These are phyloP conservation scores for Vanrija pseudolonga DNA, from an alignment of 1,284 basidiomycete species.

Conservation along the genomic window DNA sequence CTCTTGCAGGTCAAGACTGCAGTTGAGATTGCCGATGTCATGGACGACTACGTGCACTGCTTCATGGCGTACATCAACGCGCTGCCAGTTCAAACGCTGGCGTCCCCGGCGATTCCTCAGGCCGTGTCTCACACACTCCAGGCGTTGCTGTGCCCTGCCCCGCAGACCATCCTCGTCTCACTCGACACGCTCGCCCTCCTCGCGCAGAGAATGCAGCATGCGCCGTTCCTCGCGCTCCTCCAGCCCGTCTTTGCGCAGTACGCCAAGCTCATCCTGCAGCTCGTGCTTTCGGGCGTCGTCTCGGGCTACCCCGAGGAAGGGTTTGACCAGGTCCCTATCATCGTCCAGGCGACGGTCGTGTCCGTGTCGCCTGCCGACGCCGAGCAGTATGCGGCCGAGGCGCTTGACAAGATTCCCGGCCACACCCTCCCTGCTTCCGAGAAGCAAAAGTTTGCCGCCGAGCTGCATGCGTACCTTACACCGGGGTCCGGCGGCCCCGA, in stretches of 20 bases:
- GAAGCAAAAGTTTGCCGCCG: slow-evolving; percentile 70
- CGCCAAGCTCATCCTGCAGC: slow-evolving; percentile 67
- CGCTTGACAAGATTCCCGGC: slow-evolving; percentile 67
- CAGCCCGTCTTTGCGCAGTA: slow-evolving; percentile 66
- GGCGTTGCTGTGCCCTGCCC: slow-evolving; percentile 71
- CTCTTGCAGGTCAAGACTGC: slow-evolving; percentile 65
- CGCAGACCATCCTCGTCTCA: slow-evolving; percentile 73
- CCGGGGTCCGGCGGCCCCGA: slow-evolving; percentile 10
- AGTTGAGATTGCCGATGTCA: slow-evolving; percentile 76
- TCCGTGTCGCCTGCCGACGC: slow-evolving; percentile 62
- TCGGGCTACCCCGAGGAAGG: slow-evolving; percentile 85
- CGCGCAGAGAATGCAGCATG: slow-evolving; percentile 57
- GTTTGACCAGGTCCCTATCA: slow-evolving; percentile 66
- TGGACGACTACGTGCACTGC: slow-evolving; percentile 92
- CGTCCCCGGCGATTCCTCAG: slow-evolving; percentile 67
- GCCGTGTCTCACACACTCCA: slow-evolving; percentile 72
- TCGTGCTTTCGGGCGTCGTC: slow-evolving; percentile 72
- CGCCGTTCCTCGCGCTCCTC: slow-evolving; percentile 55
- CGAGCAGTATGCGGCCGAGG: slow-evolving; percentile 65
- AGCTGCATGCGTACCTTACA: slow-evolving; percentile 64
- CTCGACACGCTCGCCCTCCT: slow-evolving; percentile 75
- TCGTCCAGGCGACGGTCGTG: slow-evolving; percentile 67
- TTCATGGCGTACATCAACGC: slow-evolving; percentile 64
- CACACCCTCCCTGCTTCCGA: slow-evolving; percentile 62
- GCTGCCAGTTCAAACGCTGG: slow-evolving; percentile 71